Base-by-base conservation (phyloP, 352 stramenopile species). In the Phytophthora boehmeriae region DNA sequence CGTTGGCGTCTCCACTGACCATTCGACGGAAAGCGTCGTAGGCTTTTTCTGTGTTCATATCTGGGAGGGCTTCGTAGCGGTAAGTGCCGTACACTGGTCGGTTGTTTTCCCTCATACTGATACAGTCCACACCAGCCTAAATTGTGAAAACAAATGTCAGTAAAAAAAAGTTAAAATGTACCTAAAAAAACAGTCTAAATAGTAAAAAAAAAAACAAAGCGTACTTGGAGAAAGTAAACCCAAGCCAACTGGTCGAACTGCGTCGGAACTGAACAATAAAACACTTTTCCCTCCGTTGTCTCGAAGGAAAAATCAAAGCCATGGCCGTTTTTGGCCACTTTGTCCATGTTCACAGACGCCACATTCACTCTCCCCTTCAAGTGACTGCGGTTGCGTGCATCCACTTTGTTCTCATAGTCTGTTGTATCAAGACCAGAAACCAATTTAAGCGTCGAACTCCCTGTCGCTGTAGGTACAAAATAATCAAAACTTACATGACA, bases 381-480 rank as follows among this genome's bases (percentile, higher is more conserved):
- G 48, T 95, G 86, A 49, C 80, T 88, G 20, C 86, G 85, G 63
- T 96, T 93, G 51, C 85, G 88, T 54, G 88, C 88, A 57, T 96
- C 88, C 44, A 92, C 86, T 48, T 96, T 96, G 68, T 83, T 94
- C 57, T 96, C 88, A 55, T 96, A 96, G 63, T 96, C 79, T 89
- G 48, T 44, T 47, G 11, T 13, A 46, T 2, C n/a, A 42, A 49
- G 44, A 14, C 20, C 49, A 39, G 2, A 41, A 22, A 10, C 9
- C n/a, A n/a, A 35, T 9, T 32, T 30, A 46, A 38, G 52, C 43
- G 16, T 49, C n/a, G 6, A 49, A 11, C 38, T 17, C 22, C 23
- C 20, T 56, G 17, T 48, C 10, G 14, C 16, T 19, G 10, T 28
- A 10, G n/a, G 34, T 16, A 32, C 27, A 34, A 25, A 47, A 8